Base-by-base conservation (phyloP, 345 rosid species). In the Ricinus communis region DNA sequence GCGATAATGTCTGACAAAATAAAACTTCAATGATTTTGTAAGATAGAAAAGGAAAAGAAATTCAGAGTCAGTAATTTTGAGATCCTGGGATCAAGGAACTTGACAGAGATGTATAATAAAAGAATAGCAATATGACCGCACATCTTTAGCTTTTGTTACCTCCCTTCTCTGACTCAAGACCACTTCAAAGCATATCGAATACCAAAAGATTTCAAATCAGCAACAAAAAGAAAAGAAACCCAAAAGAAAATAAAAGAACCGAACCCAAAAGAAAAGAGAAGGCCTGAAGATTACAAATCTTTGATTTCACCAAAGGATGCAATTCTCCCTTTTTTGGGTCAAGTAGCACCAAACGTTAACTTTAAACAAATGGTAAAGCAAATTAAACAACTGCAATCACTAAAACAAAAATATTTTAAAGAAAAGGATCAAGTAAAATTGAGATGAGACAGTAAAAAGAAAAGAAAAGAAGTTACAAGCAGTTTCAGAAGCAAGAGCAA, bases 401-500 rank as follows among this genome's bases (percentile, higher is more conserved):
- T 21, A 62, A n/a, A 2, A 36, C 5, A 25, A 24, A 43, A 33
- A 33, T 12, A 1, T 43, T 43, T 43, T 28, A 25, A 22, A 28
- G 28, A 33, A 46, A 13, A 71, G 21, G 21, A 38, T 38, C 43
- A 38, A 38, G n/a, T n/a, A n/a, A n/a, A n/a, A n/a, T n/a, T n/a
- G n/a, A n/a, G n/a, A n/a, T n/a, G n/a, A n/a, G n/a, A n/a, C n/a
- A 33, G 6, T 33, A 2, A 33, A 33, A 33, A 33, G 33, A 57
- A 45, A 19, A 41, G 66, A 10, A n/a, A n/a, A n/a, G 30, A 50
- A 82, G 93, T 87, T 74, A 96, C 99, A 96, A 33, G 98, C 94
- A 58, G 99, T 93, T 81, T 96, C 87, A 0, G 97, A 89, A 81
- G 99, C 90, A 71, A 96, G 97, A 59, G 72, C 78, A 5, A 88